These are phyloP conservation scores for Sicyos edulis DNA, from an alignment of 306 rosid genomes.

Conservation along the genomic window DNA sequence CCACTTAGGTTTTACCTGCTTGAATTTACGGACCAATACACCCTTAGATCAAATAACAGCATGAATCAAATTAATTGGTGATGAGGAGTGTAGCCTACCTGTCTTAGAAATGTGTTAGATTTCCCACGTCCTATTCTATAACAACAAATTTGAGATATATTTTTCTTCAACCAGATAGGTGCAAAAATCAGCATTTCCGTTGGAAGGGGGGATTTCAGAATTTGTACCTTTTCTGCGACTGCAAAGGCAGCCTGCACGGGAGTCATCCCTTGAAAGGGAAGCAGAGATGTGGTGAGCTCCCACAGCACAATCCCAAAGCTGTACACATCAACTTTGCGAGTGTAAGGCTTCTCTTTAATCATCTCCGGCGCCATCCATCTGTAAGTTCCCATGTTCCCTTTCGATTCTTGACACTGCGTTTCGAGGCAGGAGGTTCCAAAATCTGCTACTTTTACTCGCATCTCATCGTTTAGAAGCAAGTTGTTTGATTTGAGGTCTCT, in stretches of 20 bases:
- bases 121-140: too few relatives aligned
- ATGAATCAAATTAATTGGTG: not conserved
- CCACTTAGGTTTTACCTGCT: not conserved
- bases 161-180: not conserved
- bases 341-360: slow-evolving; percentile 78
- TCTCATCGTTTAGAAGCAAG: slow-evolving; percentile 89
- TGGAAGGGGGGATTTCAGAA: too few relatives aligned
- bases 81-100: too few relatives aligned
- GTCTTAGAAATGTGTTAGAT: too few relatives aligned
- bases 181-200: slow-evolving; percentile 1
- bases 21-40: too few relatives aligned
- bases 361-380: slow-evolving; percentile 99
- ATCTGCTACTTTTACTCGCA: slow-evolving; percentile 98
- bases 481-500: slow-evolving; percentile 88
- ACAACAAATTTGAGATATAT: not conserved
- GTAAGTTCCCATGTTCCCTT: slow-evolving; percentile 95
- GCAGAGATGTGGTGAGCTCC: slow-evolving; percentile 89
- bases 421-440: slow-evolving; percentile 96
- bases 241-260: slow-evolving; percentile 99
- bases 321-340: slow-evolving; percentile 89
- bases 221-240: slow-evolving; percentile 79
- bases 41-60: too few relatives aligned
- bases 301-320: slow-evolving; percentile 95
- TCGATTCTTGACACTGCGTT: slow-evolving; percentile 76
- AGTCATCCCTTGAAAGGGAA: slow-evolving; percentile 98